phyloP scores from a whole-genome alignment of 352 stramenopile species.

The Globisporangium okanoganense region DNA sequence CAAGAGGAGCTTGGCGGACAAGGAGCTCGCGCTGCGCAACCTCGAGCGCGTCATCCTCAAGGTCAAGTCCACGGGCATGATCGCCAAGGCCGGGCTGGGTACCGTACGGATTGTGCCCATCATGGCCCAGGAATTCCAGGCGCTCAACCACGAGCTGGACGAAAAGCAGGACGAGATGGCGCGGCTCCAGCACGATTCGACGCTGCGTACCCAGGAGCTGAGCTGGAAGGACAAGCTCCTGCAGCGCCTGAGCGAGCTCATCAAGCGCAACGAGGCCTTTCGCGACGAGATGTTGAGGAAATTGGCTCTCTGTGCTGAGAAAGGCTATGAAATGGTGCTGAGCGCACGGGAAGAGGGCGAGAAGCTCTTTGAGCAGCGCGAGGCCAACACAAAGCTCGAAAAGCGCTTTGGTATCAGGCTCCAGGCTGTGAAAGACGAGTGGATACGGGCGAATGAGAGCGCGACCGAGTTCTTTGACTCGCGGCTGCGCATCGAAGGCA shows the following conservation, averaged over 20 bases:
- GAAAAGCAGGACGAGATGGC: slow-evolving; percentile 42
- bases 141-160: slow-evolving; percentile 38
- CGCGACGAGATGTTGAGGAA: slow-evolving; percentile 37
- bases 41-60: slow-evolving; percentile 62
- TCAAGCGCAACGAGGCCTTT: slow-evolving; percentile 71
- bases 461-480: slow-evolving; percentile 63
- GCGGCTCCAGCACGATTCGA: slow-evolving; percentile 33
- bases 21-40: slow-evolving; percentile 50
- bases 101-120: slow-evolving; percentile 69
- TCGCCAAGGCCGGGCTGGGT: slow-evolving; percentile 63
- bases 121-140: slow-evolving; percentile 34
- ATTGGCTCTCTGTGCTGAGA: slow-evolving; percentile 29
- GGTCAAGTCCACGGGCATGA: slow-evolving; percentile 60
- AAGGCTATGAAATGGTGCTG: slow-evolving; percentile 57
- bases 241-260: slow-evolving; percentile 57
- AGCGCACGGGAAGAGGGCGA: slow-evolving; percentile 56
- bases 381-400: slow-evolving; percentile 20
- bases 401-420: slow-evolving; percentile 29
- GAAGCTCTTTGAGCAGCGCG: slow-evolving; percentile 35
- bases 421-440: slow-evolving; percentile 32
- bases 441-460: slow-evolving; percentile 21
- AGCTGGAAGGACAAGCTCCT: slow-evolving; percentile 62
- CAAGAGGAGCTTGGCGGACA: slow-evolving; percentile 20
- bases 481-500: slow-evolving; percentile 45
- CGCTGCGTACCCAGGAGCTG: slow-evolving; percentile 35